phyloP scores from a whole-genome alignment of 192 early-diverging fungal species.

The Podila epigama region DNA sequence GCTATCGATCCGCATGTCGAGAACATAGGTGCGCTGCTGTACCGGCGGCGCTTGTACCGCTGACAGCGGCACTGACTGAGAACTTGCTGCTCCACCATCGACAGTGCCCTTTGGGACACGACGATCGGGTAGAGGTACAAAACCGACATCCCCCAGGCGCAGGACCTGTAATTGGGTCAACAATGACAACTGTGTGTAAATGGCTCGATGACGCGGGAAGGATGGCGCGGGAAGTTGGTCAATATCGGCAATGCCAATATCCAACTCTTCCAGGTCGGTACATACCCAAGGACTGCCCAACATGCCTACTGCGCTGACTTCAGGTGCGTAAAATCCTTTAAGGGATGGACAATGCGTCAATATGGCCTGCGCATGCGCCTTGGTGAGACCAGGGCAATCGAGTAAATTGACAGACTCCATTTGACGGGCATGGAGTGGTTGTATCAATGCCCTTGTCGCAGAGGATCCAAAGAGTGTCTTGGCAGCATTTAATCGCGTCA shows the following conservation, averaged over 20 bases:
- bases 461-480: slow-evolving; percentile 7
- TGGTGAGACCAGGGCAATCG: neutral
- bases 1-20: slow-evolving; percentile 2
- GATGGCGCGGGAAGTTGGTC: neutral
- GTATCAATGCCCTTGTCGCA: neutral
- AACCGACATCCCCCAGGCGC: slow-evolving; percentile 3
- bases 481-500: slow-evolving; percentile 5
- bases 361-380: neutral
- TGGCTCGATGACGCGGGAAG: neutral
- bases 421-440: neutral
- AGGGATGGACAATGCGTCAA: slow-evolving; percentile 1
- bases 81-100: neutral
- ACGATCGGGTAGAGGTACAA: neutral
- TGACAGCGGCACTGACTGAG: neutral
- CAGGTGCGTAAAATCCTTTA: neutral
- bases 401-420: neutral
- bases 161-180: slow-evolving; percentile 9
- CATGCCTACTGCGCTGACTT: slow-evolving; percentile 6
- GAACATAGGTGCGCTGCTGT: neutral
- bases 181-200: slow-evolving; percentile 10
- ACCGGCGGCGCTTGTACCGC: neutral
- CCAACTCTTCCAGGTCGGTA: slow-evolving; percentile 4
- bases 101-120: neutral
- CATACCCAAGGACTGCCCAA: neutral
- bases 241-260: neutral